phyloP scores from a whole-genome alignment of 2,329 filamentous ascomycete species.

The Beauveria scarabaeidicola region DNA sequence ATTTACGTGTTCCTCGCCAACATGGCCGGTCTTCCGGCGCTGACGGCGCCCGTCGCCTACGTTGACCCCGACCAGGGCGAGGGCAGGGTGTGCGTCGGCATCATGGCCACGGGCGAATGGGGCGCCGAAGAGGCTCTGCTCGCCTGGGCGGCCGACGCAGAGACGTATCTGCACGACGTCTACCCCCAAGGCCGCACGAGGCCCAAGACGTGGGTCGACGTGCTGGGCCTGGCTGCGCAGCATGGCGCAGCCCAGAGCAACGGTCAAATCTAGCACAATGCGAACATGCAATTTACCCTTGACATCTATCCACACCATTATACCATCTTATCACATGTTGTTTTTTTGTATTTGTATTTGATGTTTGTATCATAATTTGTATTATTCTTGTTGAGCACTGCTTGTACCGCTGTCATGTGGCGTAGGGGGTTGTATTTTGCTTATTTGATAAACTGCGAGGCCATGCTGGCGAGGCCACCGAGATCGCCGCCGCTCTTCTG shows the following conservation, averaged over 20 bases:
- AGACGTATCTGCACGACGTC: slow-evolving; percentile 43
- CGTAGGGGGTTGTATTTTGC: background rate
- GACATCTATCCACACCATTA: background rate
- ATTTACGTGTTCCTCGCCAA: slow-evolving; percentile 82
- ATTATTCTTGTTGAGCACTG: background rate
- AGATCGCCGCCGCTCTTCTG: slow-evolving; percentile 25
- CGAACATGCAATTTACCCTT: background rate
- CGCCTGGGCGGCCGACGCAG: slow-evolving; percentile 49
- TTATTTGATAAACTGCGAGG: slow-evolving; percentile 38
- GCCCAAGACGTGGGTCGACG: slow-evolving; percentile 51
- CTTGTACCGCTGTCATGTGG: background rate
- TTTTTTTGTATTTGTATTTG: background rate
- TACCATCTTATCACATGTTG: background rate
- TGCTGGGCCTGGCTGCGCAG: slow-evolving; percentile 26
- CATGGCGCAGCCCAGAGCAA: background rate
- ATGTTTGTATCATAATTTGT: background rate
- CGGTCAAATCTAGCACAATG: no score
- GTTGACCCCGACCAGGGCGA: slow-evolving; percentile 44
- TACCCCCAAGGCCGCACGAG: slow-evolving; percentile 40
- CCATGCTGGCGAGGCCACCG: slow-evolving; percentile 34
- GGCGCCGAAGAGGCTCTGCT: slow-evolving; percentile 56
- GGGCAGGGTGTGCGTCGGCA: slow-evolving; percentile 51
- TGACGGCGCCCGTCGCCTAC: slow-evolving; percentile 70
- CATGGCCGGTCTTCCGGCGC: slow-evolving; percentile 66
- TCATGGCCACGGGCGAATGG: slow-evolving; percentile 61